phyloP scores from a whole-genome alignment of 108 stramenopile genomes.

The Cyclotella choctawhatcheeana region DNA sequence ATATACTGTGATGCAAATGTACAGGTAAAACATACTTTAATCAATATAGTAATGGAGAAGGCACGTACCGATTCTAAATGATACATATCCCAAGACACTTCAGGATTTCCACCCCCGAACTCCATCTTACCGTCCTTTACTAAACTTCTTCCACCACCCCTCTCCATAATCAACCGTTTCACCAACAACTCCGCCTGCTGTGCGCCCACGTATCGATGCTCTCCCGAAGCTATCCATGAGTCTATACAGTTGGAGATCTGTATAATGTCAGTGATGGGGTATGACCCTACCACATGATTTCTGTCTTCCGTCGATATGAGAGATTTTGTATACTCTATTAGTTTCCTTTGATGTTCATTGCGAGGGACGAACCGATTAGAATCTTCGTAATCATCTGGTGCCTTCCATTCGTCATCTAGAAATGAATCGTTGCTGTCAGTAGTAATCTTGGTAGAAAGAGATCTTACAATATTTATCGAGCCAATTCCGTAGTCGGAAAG shows the following conservation, averaged over 20 bases:
- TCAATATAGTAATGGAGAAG: neutral
- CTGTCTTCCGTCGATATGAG: neutral
- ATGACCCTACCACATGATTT: conserved; percentile 10
- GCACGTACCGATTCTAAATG: conserved; percentile 18
- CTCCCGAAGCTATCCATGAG: conserved; percentile 21
- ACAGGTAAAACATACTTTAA: neutral
- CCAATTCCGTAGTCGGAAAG: neutral
- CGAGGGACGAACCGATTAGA: neutral
- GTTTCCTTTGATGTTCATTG: conserved; percentile 7
- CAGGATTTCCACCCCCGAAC: conserved; percentile 2
- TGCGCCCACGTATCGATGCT: conserved; percentile 35
- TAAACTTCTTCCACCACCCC: conserved; percentile 24
- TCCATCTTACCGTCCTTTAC: neutral
- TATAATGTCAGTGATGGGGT: conserved; percentile 16
- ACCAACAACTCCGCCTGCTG: conserved; percentile 34
- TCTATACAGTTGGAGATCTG: conserved; percentile 35
- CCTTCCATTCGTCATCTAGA: neutral
- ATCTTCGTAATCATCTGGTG: neutral
- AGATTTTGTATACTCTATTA: conserved; percentile 21
- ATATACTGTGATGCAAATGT: neutral
- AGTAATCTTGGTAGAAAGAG: neutral
- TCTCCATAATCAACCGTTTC: conserved; percentile 38
- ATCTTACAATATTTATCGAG: neutral
- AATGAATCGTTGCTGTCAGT: neutral
- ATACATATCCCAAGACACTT: conserved; percentile 27